Evolutionary conservation across 805 yeast species (phyloP).

Genomic region (Wickerhamiella cacticola): DNA sequence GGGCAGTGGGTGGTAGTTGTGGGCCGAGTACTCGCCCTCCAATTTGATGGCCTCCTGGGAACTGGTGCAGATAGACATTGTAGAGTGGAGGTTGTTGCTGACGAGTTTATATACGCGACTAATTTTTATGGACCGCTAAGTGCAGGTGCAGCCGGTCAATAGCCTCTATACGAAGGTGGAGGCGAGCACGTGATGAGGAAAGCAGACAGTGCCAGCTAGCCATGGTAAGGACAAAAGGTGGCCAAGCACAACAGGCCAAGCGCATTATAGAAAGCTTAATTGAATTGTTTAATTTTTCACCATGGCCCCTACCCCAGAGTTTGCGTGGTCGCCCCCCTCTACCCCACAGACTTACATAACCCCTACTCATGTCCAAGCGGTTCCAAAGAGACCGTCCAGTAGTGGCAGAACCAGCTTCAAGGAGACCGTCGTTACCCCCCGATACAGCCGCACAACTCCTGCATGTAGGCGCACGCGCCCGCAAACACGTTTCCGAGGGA

Average conservation of each 20-base stretch:
- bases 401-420: not conserved
- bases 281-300: no score
- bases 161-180: constrained; percentile 13
- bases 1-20: constrained; percentile 93
- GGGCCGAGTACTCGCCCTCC: constrained; percentile 81
- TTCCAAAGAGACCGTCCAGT: not conserved
- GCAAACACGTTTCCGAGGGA: constrained; percentile 27
- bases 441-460: constrained; percentile 22
- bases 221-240: no score
- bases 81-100: not conserved
- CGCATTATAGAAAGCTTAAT: no score
- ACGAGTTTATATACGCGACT: no score
- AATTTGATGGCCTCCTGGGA: constrained; percentile 52
- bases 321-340: no score
- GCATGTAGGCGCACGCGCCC: constrained; percentile 23
- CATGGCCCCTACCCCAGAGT: no score
- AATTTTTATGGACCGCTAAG: constrained; percentile 13
- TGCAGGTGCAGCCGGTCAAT: constrained; percentile 14
- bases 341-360: no score
- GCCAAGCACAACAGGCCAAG: no score
- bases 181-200: constrained; percentile 12
- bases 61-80: constrained; percentile 31
- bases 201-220: no score
- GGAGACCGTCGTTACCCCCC: constrained; percentile 13
- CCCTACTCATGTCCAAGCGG: not conserved